Evolutionary conservation across 257 asterid genomes (phyloP).

Genomic region (Solanum sejunctum): DNA sequence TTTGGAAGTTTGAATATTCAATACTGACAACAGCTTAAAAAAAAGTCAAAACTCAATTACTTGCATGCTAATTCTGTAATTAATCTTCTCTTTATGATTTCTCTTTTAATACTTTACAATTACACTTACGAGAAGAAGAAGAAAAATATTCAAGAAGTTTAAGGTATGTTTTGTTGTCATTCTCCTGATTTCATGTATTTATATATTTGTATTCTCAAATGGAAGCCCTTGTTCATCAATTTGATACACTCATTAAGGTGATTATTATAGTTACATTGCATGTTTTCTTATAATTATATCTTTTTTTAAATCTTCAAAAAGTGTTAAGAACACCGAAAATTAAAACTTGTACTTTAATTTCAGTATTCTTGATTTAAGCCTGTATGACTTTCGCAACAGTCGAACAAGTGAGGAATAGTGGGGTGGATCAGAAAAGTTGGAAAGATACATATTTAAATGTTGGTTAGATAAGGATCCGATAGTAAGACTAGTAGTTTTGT

Average conservation of each 20-base stretch:
- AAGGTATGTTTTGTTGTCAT: neutral
- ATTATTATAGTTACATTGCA: neutral
- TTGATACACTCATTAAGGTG: neutral
- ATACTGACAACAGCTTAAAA: neutral
- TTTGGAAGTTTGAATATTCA: neutral
- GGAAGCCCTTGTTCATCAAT: neutral
- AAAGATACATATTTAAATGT: too few species aligned
- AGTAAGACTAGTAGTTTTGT: neutral
- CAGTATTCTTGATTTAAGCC: too few species aligned
- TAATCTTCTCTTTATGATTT: neutral
- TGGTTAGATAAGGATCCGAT: too few species aligned
- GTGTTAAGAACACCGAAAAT: too few species aligned
- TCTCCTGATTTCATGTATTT: neutral
- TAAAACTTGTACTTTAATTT: too few species aligned
- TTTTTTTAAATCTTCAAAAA: too few species aligned
- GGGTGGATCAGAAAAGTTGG: neutral
- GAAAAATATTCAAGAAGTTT: neutral
- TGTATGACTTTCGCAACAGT: neutral
- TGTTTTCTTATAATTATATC: neutral
- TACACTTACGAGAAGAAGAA: neutral
- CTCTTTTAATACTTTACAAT: neutral
- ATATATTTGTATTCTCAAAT: neutral
- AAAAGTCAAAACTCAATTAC: neutral
- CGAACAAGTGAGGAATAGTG: neutral
- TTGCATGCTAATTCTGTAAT: neutral